Conservation (phyloP, 2,329 filamentous ascomycete species). For the Orbilia ellipsospora region DNA sequence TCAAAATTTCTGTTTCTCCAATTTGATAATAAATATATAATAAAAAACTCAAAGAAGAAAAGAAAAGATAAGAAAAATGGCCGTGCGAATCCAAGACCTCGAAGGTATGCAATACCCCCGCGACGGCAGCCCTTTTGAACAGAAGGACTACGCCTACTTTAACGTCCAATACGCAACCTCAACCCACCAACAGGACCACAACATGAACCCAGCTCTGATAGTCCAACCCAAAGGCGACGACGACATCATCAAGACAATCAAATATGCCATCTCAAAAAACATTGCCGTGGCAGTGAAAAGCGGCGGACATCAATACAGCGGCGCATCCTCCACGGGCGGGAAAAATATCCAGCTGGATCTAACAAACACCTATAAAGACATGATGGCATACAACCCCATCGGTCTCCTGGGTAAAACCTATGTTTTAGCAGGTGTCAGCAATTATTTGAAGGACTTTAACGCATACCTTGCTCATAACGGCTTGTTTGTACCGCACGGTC, state of each 20-base stretch:
- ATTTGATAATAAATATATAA: too few species aligned
- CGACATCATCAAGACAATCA: slow-evolving; percentile 64
- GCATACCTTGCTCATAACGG: slow-evolving; percentile 10
- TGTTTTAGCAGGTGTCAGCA: slow-evolving; percentile 18
- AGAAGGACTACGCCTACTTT: slow-evolving; percentile 58
- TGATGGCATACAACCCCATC: slow-evolving; percentile 59
- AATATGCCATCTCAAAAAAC: slow-evolving; percentile 63
- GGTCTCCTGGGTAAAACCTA: slow-evolving; percentile 61
- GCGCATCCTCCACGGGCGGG: slow-evolving; percentile 14
- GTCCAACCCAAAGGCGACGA: slow-evolving; percentile 64
- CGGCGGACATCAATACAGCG: slow-evolving; percentile 36
- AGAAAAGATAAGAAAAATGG: too few species aligned
- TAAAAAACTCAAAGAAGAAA: too few species aligned
- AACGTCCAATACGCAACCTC: slow-evolving; percentile 65
- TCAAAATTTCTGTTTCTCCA: too few species aligned
- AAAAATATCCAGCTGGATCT: slow-evolving; percentile 30
- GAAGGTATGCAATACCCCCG: slow-evolving; percentile 31
- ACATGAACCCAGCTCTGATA: slow-evolving; percentile 65
- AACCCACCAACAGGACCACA: slow-evolving; percentile 63
- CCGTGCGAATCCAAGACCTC: slow-evolving; percentile 12
- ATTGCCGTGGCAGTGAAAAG: slow-evolving; percentile 64
- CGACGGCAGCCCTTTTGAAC: neutral
- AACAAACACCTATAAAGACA: slow-evolving; percentile 19
- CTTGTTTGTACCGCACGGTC: slow-evolving; percentile 56
- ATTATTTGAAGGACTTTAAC: slow-evolving; percentile 17